A percentile compares a stretch with the other conserved stretches of the same genome.
Evolutionary conservation across 257 asterid genomes (phyloP).

Genomic region (Agastache rugosa): DNA sequence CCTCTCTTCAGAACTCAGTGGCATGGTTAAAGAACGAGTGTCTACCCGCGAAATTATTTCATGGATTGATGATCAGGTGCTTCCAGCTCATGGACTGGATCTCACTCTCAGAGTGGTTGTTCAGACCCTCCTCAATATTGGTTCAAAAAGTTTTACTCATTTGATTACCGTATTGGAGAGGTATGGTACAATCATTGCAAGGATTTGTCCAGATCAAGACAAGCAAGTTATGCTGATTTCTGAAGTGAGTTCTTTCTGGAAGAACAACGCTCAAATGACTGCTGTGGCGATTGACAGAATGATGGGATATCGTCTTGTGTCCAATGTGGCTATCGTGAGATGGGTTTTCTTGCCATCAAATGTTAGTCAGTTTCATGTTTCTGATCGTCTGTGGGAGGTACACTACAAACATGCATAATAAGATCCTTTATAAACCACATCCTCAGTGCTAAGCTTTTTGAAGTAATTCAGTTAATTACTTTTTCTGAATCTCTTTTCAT

Average conservation of each 20-base stretch:
- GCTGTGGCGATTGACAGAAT: conserved; percentile 93
- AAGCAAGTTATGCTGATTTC: conserved; percentile 80
- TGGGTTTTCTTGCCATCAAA: conserved; percentile 87
- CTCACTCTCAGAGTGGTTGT: conserved; percentile 71
- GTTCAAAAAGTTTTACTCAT: conserved; percentile 98
- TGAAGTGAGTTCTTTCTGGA: conserved; percentile 94
- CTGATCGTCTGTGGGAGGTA: conserved; percentile 99
- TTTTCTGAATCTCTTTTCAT: conserved; percentile 29
- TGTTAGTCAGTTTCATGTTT: conserved; percentile 74
- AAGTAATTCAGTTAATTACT: neutral
- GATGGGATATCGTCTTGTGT: conserved; percentile 98
- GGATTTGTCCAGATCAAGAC: conserved; percentile 81
- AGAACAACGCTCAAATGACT: conserved; percentile 85
- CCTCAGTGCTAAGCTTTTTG: neutral
- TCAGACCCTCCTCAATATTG: conserved; percentile 92
- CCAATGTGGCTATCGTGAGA: conserved; percentile 90
- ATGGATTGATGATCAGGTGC: conserved; percentile 81
- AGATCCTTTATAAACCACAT: neutral
- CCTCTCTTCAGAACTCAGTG: conserved; percentile 77
- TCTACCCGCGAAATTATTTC: conserved; percentile 71
- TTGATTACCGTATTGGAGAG: conserved; percentile 95
- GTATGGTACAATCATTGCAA: conserved; percentile 90
- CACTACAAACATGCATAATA: neutral
- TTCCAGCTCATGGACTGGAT: conserved; percentile 80
- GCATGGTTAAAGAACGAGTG: conserved; percentile 80